These are phyloP conservation scores for Gaultheria prostrata DNA, from an alignment of 148 eudicot species.

Conservation along the genomic window DNA sequence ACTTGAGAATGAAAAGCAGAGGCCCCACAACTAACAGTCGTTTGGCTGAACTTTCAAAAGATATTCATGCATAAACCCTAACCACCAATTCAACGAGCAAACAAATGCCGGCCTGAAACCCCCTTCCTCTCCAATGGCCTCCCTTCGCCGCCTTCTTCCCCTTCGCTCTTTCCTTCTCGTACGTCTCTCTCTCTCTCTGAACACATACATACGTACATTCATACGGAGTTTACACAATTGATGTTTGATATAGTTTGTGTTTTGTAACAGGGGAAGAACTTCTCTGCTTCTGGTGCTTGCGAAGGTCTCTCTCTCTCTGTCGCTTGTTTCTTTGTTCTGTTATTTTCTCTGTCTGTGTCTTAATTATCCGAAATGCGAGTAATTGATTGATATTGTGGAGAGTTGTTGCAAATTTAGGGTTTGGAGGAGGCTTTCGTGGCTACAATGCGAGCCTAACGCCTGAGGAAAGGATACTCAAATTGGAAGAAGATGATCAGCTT, in stretches of 20 bases:
- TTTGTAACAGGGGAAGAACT: slow-evolving; percentile 21
- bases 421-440: slow-evolving; percentile 32
- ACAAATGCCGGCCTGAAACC: slow-evolving; percentile 12
- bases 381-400: background rate
- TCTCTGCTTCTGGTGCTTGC: slow-evolving; percentile 4
- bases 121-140: slow-evolving; percentile 22
- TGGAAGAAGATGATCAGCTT: slow-evolving; percentile 35
- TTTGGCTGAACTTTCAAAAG: background rate
- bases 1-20: too few relatives aligned
- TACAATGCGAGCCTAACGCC: slow-evolving; percentile 25
- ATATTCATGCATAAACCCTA: background rate
- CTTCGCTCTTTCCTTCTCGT: slow-evolving; percentile 25
- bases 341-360: background rate
- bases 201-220: background rate
- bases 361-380: background rate
- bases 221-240: background rate
- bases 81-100: background rate
- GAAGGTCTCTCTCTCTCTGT: slow-evolving; percentile 13
- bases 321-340: background rate
- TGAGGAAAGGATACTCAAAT: slow-evolving; percentile 36
- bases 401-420: slow-evolving; percentile 23
- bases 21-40: background rate
- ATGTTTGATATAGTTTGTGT: background rate
- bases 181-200: background rate
- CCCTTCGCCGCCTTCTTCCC: slow-evolving; percentile 23